Conservation (phyloP, 176 grass and related monocot genomes). For the Poa pratensis region DNA sequence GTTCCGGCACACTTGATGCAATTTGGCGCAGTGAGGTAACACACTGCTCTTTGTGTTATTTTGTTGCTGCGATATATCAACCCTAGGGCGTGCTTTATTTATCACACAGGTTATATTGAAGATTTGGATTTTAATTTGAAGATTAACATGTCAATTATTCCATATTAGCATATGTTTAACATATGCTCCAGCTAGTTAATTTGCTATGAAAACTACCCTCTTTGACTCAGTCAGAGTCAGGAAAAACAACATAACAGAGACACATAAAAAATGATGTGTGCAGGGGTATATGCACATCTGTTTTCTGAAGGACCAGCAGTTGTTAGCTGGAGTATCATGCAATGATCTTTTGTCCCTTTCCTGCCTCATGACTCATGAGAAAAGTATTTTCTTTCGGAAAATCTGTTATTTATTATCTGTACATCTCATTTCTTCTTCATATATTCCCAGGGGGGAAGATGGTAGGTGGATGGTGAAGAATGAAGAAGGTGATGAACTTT, state of each 20-base stretch:
- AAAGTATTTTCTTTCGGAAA: constrained; percentile 7
- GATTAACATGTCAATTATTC: constrained; percentile 24
- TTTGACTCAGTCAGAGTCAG: neutral
- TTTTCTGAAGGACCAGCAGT: constrained; percentile 5
- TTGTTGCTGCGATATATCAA: constrained; percentile 20
- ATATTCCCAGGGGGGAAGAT: constrained; percentile 55
- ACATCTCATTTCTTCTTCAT: constrained; percentile 20
- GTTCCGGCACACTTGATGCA: constrained; percentile 70
- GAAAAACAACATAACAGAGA: neutral
- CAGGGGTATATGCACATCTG: neutral
- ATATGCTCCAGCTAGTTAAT: neutral
- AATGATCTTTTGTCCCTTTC: neutral
- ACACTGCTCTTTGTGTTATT: constrained; percentile 29
- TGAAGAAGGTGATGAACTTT: constrained; percentile 54
- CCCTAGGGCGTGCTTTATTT: constrained; percentile 8
- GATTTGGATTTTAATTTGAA: constrained; percentile 28
- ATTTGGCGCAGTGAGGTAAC: constrained; percentile 56
- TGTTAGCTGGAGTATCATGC: neutral
- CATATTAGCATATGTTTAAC: neutral
- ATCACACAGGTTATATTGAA: neutral
- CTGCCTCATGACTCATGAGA: neutral
- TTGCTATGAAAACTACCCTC: constrained; percentile 8
- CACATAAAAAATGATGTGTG: neutral
- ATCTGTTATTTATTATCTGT: constrained; percentile 30
- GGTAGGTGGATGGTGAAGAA: constrained; percentile 73